Evolutionary conservation across 495 filamentous ascomycete species (phyloP), one percentile per base, ranked within the genome.

Genomic region (Lophiostoma macrostomum): DNA sequence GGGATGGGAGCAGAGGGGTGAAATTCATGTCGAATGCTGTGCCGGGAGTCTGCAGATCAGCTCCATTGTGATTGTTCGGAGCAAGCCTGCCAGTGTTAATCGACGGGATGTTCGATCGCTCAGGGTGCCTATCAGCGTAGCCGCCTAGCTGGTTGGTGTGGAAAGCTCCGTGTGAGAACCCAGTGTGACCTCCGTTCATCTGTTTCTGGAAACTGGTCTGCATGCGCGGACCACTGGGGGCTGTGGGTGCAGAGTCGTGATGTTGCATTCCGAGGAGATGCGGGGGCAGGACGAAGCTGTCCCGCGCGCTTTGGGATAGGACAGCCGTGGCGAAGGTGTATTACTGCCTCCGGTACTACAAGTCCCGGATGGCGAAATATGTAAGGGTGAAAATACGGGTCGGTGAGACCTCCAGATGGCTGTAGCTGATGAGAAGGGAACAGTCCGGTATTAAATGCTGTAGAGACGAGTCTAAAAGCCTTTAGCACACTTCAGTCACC

Each of bases 21-120:
- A 96, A 96, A 71, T 96, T 91, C 94, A 97, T 96, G 66, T 97
- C 91, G 65, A 87, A 95, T 27, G 79, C 89, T 31, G 88, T 90
- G 45, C 88, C 90, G 18, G 93, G 90, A 10, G 84, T 88, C 46
- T 86, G 79, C 82, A 96, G 83, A 41, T 91, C 91, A 61, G 78
- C 80, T 35, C 71, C 73, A 62, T 74, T 80, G 47, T 80, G 80
- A 48, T 71, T 73, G 70, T 70, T 72, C 63, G 74, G 76, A 61
- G 67, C 68, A 60, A 71, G 43, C 53, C 77, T 67, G 64, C 79
- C 69, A 10, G 93, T 97, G 67, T 97, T 96, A 72, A 98, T 96
- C 59, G 86, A 81, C 48, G 90, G 89, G 67, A 97, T 87, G 74
- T 94, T 95, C 24, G 80, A 80, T 31, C 84, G 77, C 67, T 91